Evolutionary conservation across 352 stramenopile genomes (phyloP), one percentile per base, ranked within the genome.

Genomic region (Globisporangium splendens): DNA sequence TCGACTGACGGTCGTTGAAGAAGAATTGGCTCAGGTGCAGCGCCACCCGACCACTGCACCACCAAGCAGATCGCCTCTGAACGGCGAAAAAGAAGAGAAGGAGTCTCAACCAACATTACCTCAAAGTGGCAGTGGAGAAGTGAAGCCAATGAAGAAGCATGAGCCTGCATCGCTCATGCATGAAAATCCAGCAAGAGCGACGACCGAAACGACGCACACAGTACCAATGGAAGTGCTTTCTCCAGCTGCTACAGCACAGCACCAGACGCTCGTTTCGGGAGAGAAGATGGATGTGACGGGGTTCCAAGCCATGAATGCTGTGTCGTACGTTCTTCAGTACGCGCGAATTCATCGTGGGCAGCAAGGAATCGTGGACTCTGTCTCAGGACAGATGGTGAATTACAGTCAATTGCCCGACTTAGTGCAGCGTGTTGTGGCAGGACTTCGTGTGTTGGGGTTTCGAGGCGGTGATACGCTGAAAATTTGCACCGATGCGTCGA

Each of bases 291-390:
- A 61, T 12, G 28, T 62, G 13, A 47, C 44, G 8, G 54, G 46
- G 17, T 42, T 62, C 17, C 39, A 44, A 17, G 46, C 17, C 8
- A 48, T 62, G 54, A 62, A 62, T n/a, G 31, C 39, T 10, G 47
- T 24, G 20, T 38, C 59, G 15, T 56, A 50, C 22, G 59, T 52
- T 28, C 52, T 66, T 4, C 53, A 66, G 28, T 56, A 50, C 46
- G 58, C 50, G 12, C 59, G 59, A 3, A 52, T 66, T 15, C 44
- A 52, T 31, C 47, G 39, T 4, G 38, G 35, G 24, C 13, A 44
- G 2, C 44, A 49, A n/a, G 59, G 59, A 8, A 39, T 62, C 14
- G 18, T 62, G 4, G 59, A 65, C 44, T 11, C 35, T 7, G 17
- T 38, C 1, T 50, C 44, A 1, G 52, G 53, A 20, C 24, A 56